These are phyloP conservation scores for Pichia sp. DNA, from an alignment of 1,139 yeast species.

Conservation along the genomic window DNA sequence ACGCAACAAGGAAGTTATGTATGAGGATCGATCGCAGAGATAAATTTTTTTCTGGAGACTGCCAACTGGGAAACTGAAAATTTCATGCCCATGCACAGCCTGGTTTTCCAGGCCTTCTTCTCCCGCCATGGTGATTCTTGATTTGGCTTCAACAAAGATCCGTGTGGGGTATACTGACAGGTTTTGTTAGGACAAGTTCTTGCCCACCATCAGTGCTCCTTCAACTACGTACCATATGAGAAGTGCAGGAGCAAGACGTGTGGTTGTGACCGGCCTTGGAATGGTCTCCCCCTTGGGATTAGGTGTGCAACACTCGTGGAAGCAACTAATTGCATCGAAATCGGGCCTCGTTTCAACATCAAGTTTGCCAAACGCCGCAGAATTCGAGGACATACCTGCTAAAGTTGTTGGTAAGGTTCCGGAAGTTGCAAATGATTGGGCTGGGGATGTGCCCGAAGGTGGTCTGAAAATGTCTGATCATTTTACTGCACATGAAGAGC, in stretches of 20 bases:
- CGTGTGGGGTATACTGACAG: too few relatives aligned
- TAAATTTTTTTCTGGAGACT: too few relatives aligned
- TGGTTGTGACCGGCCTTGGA: slow-evolving; percentile 91
- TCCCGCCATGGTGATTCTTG: too few relatives aligned
- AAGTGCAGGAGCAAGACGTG: slow-evolving; percentile 45
- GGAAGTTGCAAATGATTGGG: slow-evolving; percentile 34
- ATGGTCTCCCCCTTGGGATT: slow-evolving; percentile 81
- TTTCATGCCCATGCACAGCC: too few relatives aligned
- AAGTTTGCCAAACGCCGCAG: slow-evolving; percentile 38
- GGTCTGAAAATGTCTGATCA: slow-evolving; percentile 28
- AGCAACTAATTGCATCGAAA: slow-evolving; percentile 38
- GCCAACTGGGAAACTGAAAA: too few relatives aligned
- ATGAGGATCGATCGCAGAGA: too few relatives aligned
- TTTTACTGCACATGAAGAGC: slow-evolving; percentile 36
- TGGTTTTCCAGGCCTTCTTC: too few relatives aligned
- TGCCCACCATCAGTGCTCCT: too few relatives aligned
- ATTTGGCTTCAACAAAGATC: too few relatives aligned
- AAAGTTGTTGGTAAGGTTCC: slow-evolving; percentile 75
- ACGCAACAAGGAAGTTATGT: background rate
- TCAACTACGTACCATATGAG: too few relatives aligned
- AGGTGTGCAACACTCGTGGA: slow-evolving; percentile 52
- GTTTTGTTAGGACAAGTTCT: too few relatives aligned
- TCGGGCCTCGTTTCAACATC: slow-evolving; percentile 54
- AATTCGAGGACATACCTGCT: slow-evolving; percentile 58
- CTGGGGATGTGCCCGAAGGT: slow-evolving; percentile 1